phyloP scores from a whole-genome alignment of 768 basidiomycete species.

The Panaeolus cyanescens region DNA sequence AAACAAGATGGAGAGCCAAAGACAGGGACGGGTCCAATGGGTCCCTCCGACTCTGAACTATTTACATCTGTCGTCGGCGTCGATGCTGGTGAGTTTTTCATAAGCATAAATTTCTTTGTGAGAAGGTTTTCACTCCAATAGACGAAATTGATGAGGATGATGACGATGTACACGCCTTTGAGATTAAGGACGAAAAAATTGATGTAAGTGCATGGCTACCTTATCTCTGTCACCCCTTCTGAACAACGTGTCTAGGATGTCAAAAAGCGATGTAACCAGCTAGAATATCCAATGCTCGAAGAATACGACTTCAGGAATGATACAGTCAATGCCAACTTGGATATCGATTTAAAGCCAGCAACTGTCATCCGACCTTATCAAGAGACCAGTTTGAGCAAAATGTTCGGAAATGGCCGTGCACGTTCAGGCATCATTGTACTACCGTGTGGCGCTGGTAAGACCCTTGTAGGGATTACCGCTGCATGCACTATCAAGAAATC shows the following conservation, averaged over 20 bases:
- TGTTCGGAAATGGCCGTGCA: slow-evolving; percentile 99
- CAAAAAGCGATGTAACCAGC: slow-evolving; percentile 93
- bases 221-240: background rate
- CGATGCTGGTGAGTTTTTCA: slow-evolving; percentile 64
- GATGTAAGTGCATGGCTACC: slow-evolving; percentile 57
- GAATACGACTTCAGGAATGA: slow-evolving; percentile 99
- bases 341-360: slow-evolving; percentile 97
- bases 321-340: slow-evolving; percentile 92
- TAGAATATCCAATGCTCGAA: slow-evolving; percentile 97
- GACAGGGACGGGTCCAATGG: slow-evolving; percentile 19
- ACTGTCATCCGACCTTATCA: slow-evolving; percentile 98
- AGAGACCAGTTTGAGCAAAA: slow-evolving; percentile 97
- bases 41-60: slow-evolving; percentile 67
- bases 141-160: slow-evolving; percentile 98
- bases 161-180: slow-evolving; percentile 95
- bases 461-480: slow-evolving; percentile 98
- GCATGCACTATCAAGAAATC: slow-evolving; percentile 99
- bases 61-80: slow-evolving; percentile 97
- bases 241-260: slow-evolving; percentile 64
- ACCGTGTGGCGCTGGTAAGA: slow-evolving; percentile 98
- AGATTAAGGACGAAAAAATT: slow-evolving; percentile 92
- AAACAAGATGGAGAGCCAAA: slow-evolving; percentile 52
- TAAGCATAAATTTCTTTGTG: background rate
- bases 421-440: slow-evolving; percentile 98
- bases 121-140: slow-evolving; percentile 26